Evolutionary conservation across 2,329 filamentous ascomycete genomes (phyloP), one percentile per base, ranked within the genome.

Genomic region (Botryotinia convoluta): DNA sequence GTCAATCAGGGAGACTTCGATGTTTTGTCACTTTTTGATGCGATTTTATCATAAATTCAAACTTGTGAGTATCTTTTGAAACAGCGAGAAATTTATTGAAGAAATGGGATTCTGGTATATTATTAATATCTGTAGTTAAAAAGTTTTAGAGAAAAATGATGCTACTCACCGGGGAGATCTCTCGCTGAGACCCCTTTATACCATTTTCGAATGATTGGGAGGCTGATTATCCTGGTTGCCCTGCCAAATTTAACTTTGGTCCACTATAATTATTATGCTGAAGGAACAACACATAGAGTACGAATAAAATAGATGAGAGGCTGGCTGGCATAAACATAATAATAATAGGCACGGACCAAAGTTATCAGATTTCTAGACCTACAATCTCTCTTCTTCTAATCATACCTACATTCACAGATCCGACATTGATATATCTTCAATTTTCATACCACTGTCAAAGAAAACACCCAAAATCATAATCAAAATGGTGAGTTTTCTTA

Each of bases 331-430:
- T 62, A n/a, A n/a, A 62, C 63, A 65, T 37, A 65, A 63, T 37
- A 65, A 63, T 37, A 39, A 37, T 39, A 32, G 42, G 69, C 57
- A 71, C 69, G 69, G 69, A 63, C 69, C 57, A 63, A 35, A 62
- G 20, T 20, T 8, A 29, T 8, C 12, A 37, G 61, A 54, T 54
- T 54, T 54, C 51, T 29, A 54, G 51, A 54, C n/a, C 51, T 54
- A 54, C 51, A 54, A 54, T 44, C 44, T 48, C 29, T 62, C n/a
- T 39, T 26, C 54, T 39, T 57, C 45, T 20, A 29, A 54, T 54
- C 51, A 54, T 29, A 54, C 51, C 26, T 54, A 5, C 9, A 32
- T 3, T 51, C 14, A 29, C 14, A 39, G 14, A 29, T 51, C 48
- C 44, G 29, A 12, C n/a, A 18, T 54, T 18, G 57, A 45, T 51